Conservation (phyloP, 2,329 filamentous ascomycete genomes). For the Zymoseptoria pseudotritici region DNA sequence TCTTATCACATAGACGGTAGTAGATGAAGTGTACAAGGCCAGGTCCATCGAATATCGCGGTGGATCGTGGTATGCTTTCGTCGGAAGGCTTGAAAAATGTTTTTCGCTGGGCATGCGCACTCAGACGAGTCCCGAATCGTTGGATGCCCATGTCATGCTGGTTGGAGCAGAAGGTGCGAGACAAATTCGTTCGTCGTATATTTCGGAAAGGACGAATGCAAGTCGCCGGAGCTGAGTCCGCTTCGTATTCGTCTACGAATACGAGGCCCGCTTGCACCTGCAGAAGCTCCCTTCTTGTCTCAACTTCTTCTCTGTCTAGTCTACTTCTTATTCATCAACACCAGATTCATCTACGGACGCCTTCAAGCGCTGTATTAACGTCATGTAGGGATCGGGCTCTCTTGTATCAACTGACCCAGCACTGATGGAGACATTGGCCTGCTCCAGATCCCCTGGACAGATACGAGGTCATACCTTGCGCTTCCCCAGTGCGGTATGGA, state of each 20-base stretch:
- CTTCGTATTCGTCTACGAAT: background rate
- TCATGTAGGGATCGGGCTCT: no score
- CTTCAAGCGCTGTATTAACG: no score
- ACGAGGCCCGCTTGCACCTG: background rate
- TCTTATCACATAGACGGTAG: slow-evolving; percentile 29
- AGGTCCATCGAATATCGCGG: slow-evolving; percentile 65
- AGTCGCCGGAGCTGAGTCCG: background rate
- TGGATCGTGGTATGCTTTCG: slow-evolving; percentile 4
- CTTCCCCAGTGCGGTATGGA: background rate
- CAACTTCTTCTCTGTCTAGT: background rate
- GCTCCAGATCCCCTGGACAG: background rate
- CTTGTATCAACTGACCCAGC: no score
- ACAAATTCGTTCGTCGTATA: background rate
- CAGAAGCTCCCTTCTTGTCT: background rate
- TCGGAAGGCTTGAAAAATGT: background rate
- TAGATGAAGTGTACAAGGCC: slow-evolving; percentile 69
- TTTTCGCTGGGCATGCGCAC: slow-evolving; percentile 6
- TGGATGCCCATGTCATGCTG: slow-evolving; percentile 18
- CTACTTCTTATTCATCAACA: no score
- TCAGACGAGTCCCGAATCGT: slow-evolving; percentile 17
- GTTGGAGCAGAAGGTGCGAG: background rate
- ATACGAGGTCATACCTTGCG: background rate
- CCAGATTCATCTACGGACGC: no score
- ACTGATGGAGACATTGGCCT: no score
- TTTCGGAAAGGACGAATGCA: background rate